Percentiles rank a stretch among this genome's conserved stretches.
Evolutionary conservation across 2,329 filamentous ascomycete species (phyloP).

Genomic region (Fusarium sublunatum): DNA sequence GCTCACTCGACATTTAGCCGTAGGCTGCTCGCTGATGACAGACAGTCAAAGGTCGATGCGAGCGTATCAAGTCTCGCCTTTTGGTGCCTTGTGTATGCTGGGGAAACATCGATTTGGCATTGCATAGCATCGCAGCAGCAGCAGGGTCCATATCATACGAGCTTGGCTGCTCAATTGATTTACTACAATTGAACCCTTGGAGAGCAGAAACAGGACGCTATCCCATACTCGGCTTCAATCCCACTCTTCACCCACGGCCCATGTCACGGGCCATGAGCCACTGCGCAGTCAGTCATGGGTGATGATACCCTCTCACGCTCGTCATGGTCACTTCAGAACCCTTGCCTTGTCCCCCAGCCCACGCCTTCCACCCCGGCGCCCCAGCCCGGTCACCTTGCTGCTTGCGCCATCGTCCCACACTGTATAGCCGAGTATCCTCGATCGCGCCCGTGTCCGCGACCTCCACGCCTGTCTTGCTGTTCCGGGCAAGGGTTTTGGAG

Average conservation of each 20-base stretch:
- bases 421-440: conserved; percentile 47
- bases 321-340: conserved; percentile 44
- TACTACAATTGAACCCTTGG: conserved; percentile 31
- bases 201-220: conserved; percentile 28
- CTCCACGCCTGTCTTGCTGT: conserved; percentile 45
- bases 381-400: conserved; percentile 42
- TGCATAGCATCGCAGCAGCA: background rate
- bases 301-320: conserved; percentile 40
- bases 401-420: conserved; percentile 50
- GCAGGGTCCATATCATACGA: conserved; percentile 10
- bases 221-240: conserved; percentile 32
- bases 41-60: conserved; percentile 10
- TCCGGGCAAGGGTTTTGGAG: conserved; percentile 36
- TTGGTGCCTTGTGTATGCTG: background rate
- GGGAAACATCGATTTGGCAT: conserved; percentile 3
- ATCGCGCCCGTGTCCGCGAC: conserved; percentile 43
- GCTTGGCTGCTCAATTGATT: conserved; percentile 7
- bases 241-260: conserved; percentile 42
- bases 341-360: conserved; percentile 40
- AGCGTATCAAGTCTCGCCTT: conserved; percentile 17
- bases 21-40: conserved; percentile 11
- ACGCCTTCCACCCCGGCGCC: conserved; percentile 40
- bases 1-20: conserved; percentile 18
- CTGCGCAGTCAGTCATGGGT: conserved; percentile 26
- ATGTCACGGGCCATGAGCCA: conserved; percentile 33